Base-by-base conservation (phyloP, 352 stramenopile genomes). In the Phytophthora sojae region DNA sequence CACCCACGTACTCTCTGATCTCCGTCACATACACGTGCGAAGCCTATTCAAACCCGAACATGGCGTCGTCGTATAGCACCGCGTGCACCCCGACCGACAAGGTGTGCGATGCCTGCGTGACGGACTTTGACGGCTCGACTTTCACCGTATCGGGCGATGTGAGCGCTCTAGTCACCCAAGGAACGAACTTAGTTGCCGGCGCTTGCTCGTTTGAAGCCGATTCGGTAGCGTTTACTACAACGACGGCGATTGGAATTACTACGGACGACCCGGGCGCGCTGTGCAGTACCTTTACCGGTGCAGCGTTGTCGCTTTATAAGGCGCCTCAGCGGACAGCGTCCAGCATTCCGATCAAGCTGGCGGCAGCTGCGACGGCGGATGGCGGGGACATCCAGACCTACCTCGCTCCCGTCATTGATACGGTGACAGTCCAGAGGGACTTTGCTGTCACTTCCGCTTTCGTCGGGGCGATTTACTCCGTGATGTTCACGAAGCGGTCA, bases 11-110 rank as follows among this genome's bases (percentile, higher is more conserved):
- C 39, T 83, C 19, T 85, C 88, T 64, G 69, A 52, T 52, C 19
- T 29, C 57, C 4, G 45, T 96, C 25, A 86, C 72, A 2, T 88
- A 90, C 56, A 94, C 87, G 1, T 96, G 88, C 29, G 86, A 94
- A 65, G 87, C 88, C 30, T 98, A 97, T 66, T 97, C 91, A 12
- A 86, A 96, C 30, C 91, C 91, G 12, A 72, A 75, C 26, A 63
- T 74, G 1, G 83, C 82, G 47, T 79, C 78, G 3, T 79, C 75
- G 1, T 91, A 96, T 21, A 95, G 76, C 56, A 66, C 68, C 0
- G 61, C 71, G 0, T 98, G 93, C 51, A 78, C 69, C 3, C 84
- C 83, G 15, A 73, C 37, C 6, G 8, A 17, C 1, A 56, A 11
- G 0, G 64, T 88, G 47, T 96, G 79, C 66, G 67, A 72, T 57